These are phyloP conservation scores for Penicillium sp. DNA, from an alignment of 2,329 filamentous ascomycete genomes.

Conservation along the genomic window DNA sequence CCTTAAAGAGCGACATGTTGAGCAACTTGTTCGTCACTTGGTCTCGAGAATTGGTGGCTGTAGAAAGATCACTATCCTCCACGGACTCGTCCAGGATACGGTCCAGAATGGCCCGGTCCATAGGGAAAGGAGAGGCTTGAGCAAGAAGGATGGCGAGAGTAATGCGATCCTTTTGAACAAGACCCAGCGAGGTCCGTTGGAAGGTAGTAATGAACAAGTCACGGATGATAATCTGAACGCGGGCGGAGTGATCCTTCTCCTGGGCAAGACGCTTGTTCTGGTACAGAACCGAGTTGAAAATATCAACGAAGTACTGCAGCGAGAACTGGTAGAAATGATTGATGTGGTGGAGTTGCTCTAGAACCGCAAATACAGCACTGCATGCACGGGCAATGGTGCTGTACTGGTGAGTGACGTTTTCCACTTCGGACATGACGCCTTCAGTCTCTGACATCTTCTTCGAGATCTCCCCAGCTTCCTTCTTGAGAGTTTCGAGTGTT, in stretches of 20 bases:
- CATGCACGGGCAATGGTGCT: conserved; percentile 89
- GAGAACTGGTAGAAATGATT: conserved; percentile 99
- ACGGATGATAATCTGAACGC: conserved; percentile 85
- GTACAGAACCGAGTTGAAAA: conserved; percentile 89
- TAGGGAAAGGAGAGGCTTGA: conserved; percentile 91
- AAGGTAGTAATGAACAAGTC: conserved; percentile 90
- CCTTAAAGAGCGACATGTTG: conserved; percentile 71
- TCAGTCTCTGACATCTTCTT: conserved; percentile 95
- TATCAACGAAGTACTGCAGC: conserved; percentile 94
- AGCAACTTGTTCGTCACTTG: conserved; percentile 67
- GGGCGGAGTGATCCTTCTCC: conserved; percentile 71
- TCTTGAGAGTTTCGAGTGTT: conserved; percentile 95
- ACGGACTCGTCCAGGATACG: conserved; percentile 76
- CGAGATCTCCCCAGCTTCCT: conserved; percentile 93
- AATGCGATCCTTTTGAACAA: conserved; percentile 91
- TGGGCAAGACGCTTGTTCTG: conserved; percentile 70
- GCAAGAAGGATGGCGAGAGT: conserved; percentile 93
- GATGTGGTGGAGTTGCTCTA: conserved; percentile 95
- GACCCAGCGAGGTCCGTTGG: conserved; percentile 85
- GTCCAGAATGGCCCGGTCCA: conserved; percentile 89
- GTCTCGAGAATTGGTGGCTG: conserved; percentile 61
- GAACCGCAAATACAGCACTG: conserved; percentile 93
- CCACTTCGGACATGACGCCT: conserved; percentile 96
- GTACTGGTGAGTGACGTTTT: conserved; percentile 93
- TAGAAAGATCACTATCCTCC: conserved; percentile 75